Base-by-base conservation (phyloP, 192 early-diverging fungal species). In the Phlyctochytrium bullatum region DNA sequence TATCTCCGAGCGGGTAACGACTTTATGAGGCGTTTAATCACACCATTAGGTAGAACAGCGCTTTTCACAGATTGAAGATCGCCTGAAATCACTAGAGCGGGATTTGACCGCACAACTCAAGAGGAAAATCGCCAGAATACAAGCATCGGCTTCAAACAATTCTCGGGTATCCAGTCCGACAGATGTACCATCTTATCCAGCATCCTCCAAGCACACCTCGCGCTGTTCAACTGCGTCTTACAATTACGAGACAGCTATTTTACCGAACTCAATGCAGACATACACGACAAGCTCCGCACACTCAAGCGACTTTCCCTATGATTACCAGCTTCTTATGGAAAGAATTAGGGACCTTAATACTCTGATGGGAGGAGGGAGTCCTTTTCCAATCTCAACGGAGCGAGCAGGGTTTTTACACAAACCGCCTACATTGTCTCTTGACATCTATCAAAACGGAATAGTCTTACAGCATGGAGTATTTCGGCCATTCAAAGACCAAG, bases 391-490 rank as follows among this genome's bases (percentile, higher is more conserved):
- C 40, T 64, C 40, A 51, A 66, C 4, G 50, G 24, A 28, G 4
- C 17, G 28, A 34, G 30, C 34, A 67, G 0, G 1, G 59, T 53
- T 16, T 30, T 17, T 59, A 14, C 35, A 40, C 29, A 64, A 29
- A 59, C 59, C 29, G 36, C 63, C 6, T 34, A 32, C 33, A n/a
- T 34, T 72, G 3, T 17, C 34, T 31, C 36, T 76, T 2, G 62
- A 64, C 17, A 17, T 79, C n/a, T 79, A 69, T 52, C 51, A 32
- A 12, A 66, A 76, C 62, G 78, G 78, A 17, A 73, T 79, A 54
- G 40, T 68, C 12, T 52, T 79, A 51, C n/a, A 40, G 17, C 27
- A 51, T 17, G 74, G 68, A 30, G 4, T 52, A 3, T 70, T 76
- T 59, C 63, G 78, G 27, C 20, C 25, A 25, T 76, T 65, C 59